These are phyloP conservation scores for Citrus sinensis DNA, from an alignment of 345 rosid species.

Conservation along the genomic window DNA sequence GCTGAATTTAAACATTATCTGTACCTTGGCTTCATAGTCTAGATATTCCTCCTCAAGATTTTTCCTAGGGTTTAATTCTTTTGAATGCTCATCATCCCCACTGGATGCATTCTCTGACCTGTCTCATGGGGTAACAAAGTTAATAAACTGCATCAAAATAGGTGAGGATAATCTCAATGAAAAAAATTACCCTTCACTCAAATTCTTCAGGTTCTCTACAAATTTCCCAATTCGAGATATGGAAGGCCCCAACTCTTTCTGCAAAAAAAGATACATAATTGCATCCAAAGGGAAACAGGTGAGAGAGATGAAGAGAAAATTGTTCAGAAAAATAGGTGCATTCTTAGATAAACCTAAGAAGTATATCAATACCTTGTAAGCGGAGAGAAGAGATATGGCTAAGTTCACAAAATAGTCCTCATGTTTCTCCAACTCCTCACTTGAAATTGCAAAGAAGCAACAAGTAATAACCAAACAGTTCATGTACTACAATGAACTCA, in stretches of 20 bases:
- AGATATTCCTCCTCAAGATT: conserved; percentile 89
- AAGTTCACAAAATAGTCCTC: conserved; percentile 69
- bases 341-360: not conserved
- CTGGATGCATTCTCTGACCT: conserved; percentile 51
- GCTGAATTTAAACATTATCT: not conserved
- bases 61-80: conserved; percentile 64
- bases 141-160: conserved; percentile 19
- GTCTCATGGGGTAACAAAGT: conserved; percentile 21
- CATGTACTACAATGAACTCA: not conserved
- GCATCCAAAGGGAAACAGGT: not conserved
- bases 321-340: not conserved
- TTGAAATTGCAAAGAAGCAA: conserved; percentile 34
- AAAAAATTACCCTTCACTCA: conserved; percentile 57
- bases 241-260: conserved; percentile 82
- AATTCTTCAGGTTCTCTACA: conserved; percentile 82
- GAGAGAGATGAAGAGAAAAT: conserved; percentile 5
- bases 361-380: conserved; percentile 55
- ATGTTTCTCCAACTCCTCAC: conserved; percentile 83
- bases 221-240: conserved; percentile 63
- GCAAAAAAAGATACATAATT: conserved; percentile 23
- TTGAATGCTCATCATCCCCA: conserved; percentile 43
- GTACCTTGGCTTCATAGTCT: conserved; percentile 86
- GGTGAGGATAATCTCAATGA: conserved; percentile 5
- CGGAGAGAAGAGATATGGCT: conserved; percentile 63
- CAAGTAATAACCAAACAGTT: conserved; percentile 14